Conservation (phyloP, 1,284 basidiomycete genomes). For the Fereydounia khargensis region DNA sequence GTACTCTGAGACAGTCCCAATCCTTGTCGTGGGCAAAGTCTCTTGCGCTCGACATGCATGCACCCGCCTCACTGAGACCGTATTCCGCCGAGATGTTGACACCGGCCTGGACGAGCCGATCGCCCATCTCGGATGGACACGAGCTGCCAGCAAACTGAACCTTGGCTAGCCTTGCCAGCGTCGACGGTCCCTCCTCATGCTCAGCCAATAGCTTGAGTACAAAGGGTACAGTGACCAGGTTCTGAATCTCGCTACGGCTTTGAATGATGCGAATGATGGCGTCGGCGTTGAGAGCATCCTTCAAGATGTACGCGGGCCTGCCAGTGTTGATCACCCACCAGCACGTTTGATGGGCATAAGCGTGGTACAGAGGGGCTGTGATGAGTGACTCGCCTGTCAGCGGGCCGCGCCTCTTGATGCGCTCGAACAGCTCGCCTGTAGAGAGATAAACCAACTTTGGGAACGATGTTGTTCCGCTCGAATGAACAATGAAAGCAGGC, state of each 20-base stretch:
- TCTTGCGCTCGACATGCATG: slow-evolving; percentile 62
- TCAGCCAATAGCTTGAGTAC: slow-evolving; percentile 63
- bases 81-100: slow-evolving; percentile 65
- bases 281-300: slow-evolving; percentile 11
- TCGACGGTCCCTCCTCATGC: slow-evolving; percentile 61
- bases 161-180: slow-evolving; percentile 62
- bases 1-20: slow-evolving; percentile 65
- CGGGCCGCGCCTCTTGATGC: neutral
- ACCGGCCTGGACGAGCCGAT: slow-evolving; percentile 63
- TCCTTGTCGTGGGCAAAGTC: slow-evolving; percentile 64
- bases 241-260: slow-evolving; percentile 4
- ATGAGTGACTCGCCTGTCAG: slow-evolving; percentile 1
- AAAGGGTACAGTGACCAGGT: slow-evolving; percentile 59
- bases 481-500: slow-evolving; percentile 19
- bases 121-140: slow-evolving; percentile 63
- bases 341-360: slow-evolving; percentile 13
- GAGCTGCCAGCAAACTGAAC: slow-evolving; percentile 61
- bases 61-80: slow-evolving; percentile 57
- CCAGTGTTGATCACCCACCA: slow-evolving; percentile 18
- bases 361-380: slow-evolving; percentile 29
- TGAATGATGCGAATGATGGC: slow-evolving; percentile 5
- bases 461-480: slow-evolving; percentile 32
- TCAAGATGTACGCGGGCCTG: slow-evolving; percentile 15
- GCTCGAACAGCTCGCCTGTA: neutral
- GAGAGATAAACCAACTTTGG: slow-evolving; percentile 19